These are phyloP conservation scores for Penicillium angulare DNA, from an alignment of 495 filamentous ascomycete species.

Conservation along the genomic window DNA sequence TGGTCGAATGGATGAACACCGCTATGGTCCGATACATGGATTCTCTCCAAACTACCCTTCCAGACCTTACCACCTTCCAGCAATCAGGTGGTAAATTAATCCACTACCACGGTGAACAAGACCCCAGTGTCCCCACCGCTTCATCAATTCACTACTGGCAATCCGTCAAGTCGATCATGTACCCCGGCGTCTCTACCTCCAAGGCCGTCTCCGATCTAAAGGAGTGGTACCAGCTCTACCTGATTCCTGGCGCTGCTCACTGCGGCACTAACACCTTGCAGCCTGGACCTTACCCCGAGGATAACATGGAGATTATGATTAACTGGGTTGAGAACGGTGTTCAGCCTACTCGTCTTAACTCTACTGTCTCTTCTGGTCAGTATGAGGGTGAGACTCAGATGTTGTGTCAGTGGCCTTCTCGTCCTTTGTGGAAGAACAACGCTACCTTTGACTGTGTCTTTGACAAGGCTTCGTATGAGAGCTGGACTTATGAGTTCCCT, in stretches of 20 bases:
- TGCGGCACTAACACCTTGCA: constrained; percentile 45
- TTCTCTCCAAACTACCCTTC: constrained; percentile 46
- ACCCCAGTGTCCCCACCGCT: constrained; percentile 45
- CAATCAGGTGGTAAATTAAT: constrained; percentile 47
- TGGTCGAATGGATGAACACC: constrained; percentile 40
- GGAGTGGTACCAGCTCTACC: constrained; percentile 54
- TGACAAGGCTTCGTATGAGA: constrained; percentile 40
- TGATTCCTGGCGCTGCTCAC: constrained; percentile 51
- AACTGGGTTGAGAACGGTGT: constrained; percentile 54
- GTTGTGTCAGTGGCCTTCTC: constrained; percentile 49
- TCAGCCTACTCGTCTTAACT: constrained; percentile 39
- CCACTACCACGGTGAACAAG: constrained; percentile 53
- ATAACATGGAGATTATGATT: constrained; percentile 44
- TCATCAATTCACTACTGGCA: constrained; percentile 53
- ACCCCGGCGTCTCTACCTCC: constrained; percentile 29
- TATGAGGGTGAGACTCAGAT: constrained; percentile 39
- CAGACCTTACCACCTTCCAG: constrained; percentile 43
- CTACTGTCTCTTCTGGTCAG: constrained; percentile 32
- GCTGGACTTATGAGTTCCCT: constrained; percentile 36
- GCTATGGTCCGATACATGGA: constrained; percentile 30
- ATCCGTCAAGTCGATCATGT: constrained; percentile 50
- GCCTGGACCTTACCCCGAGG: constrained; percentile 47
- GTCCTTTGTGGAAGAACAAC: constrained; percentile 43
- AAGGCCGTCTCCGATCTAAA: constrained; percentile 36
- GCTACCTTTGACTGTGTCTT: constrained; percentile 40